Evolutionary conservation across 2,329 filamentous ascomycete genomes (phyloP), one percentile per base, ranked within the genome.

Genomic region (Phialophora chinensis): DNA sequence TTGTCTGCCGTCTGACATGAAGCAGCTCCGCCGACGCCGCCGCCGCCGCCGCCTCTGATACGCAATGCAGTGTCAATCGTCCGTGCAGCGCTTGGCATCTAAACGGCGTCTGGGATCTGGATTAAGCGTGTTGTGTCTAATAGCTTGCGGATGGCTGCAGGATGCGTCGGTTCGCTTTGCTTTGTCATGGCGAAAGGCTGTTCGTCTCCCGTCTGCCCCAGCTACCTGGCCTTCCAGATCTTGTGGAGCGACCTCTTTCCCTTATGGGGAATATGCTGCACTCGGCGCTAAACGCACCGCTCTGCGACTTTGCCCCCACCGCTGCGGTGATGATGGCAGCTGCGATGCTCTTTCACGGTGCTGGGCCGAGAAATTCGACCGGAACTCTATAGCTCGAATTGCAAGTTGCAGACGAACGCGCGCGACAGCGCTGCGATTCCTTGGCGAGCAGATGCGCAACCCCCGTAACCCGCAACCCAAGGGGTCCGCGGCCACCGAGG

Each of bases 361-460:
- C n/a, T 35, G n/a, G 53, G n/a, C 27, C 11, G 10, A 56, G 8
- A 35, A 56, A 11, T 20, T 14, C 29, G 53, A 56, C 10, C 53
- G 31, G 53, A 2, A 17, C 5, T 56, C 38, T 8, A n/a, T 56
- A 56, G 53, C 31, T 56, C 7, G 53, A 56, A 23, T n/a, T 56
- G 23, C 53, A 38, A 38, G 27, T n/a, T 56, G 23, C 53, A 56
- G 27, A 20, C 20, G n/a, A 31, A n/a, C n/a, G n/a, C n/a, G n/a
- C 27, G 29, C 31, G 25, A 56, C 23, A 11, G 53, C 53, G 25
- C 29, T 56, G 53, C 53, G 29, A 8, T n/a, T 56, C 5, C 31
- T 56, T 1, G 35, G 53, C 31, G 53, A 56, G 17, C 29, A 56
- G 53, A 56, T 56, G 53, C 23, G 53, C 31, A n/a, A 35, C 53